Evolutionary conservation across 257 asterid genomes (phyloP).

Genomic region (Scutellaria baicalensis): DNA sequence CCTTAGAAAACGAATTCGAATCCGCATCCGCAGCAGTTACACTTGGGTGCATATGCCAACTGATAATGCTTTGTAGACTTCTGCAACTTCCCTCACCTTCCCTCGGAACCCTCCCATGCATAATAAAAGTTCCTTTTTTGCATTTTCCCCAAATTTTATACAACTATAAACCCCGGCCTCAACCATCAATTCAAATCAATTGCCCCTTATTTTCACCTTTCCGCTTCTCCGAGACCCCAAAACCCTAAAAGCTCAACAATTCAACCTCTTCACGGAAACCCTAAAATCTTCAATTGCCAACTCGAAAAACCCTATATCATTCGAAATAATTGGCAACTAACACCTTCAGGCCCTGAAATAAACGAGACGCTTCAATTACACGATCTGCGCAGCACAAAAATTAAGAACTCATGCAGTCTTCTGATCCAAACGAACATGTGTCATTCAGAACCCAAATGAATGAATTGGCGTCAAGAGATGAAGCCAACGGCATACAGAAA

Average conservation of each 20-base stretch:
- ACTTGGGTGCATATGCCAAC: conserved; percentile 45
- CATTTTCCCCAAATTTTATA: conserved; percentile 29
- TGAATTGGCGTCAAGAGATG: not conserved
- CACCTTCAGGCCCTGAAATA: not conserved
- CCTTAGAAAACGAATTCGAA: conserved; percentile 22
- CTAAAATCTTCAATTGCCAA: conserved; percentile 6
- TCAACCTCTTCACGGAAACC: conserved; percentile 7
- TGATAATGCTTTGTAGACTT: conserved; percentile 16
- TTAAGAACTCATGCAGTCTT: not conserved
- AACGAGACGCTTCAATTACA: conserved; percentile 6
- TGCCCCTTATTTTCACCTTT: not conserved
- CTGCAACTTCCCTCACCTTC: conserved; percentile 32
- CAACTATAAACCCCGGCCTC: conserved; percentile 16
- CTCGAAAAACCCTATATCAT: conserved; percentile 8
- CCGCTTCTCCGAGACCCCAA: conserved; percentile 8
- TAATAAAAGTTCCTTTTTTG: conserved; percentile 30
- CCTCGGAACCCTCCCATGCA: conserved; percentile 50
- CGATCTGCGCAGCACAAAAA: conserved; percentile 17
- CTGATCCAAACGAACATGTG: conserved; percentile 11
- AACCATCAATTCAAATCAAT: conserved; percentile 24
- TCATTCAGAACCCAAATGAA: not conserved
- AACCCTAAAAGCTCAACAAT: conserved; percentile 5
- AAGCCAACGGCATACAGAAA: not conserved
- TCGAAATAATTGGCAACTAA: not conserved
- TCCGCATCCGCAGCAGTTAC: conserved; percentile 23